A percentile compares a stretch with the other conserved stretches of the same genome.
Evolutionary conservation across 495 filamentous ascomycete species (phyloP).

Genomic region (Copromyces sp.): DNA sequence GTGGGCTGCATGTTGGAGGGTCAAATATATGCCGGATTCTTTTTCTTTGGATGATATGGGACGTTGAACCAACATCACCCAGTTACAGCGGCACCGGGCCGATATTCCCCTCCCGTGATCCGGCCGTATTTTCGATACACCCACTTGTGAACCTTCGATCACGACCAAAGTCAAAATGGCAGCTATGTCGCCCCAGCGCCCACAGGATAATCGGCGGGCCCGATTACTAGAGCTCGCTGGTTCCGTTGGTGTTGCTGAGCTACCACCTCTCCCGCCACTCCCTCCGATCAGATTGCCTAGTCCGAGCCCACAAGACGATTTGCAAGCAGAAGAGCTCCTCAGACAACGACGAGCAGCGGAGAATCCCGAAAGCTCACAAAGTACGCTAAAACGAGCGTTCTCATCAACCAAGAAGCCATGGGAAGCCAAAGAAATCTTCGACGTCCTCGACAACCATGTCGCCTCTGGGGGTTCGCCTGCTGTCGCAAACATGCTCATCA

Average conservation of each 20-base stretch:
- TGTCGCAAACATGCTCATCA: constrained; percentile 38
- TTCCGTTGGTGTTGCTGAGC: constrained; percentile 23
- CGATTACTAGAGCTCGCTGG: constrained; percentile 30
- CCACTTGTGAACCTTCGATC: not conserved
- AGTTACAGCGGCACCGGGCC: not conserved
- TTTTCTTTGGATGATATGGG: not conserved
- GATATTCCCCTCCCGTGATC: not conserved
- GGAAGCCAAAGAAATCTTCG: constrained; percentile 39
- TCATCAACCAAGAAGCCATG: constrained; percentile 36
- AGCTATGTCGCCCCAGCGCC: constrained; percentile 3
- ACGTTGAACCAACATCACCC: not conserved
- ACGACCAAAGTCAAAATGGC: constrained; percentile 7
- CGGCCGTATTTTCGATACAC: not conserved
- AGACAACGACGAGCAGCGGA: constrained; percentile 28
- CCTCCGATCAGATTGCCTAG: constrained; percentile 7
- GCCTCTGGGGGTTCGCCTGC: constrained; percentile 30
- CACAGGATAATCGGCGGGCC: constrained; percentile 18
- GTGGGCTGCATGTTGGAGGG: not conserved
- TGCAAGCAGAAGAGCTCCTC: constrained; percentile 33
- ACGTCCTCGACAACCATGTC: constrained; percentile 32
- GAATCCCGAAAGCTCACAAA: constrained; percentile 21
- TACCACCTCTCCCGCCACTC: constrained; percentile 16
- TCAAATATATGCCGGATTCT: not conserved
- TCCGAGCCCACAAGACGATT: constrained; percentile 30
- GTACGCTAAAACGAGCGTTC: constrained; percentile 32